These are phyloP conservation scores for Scedosporium apiospermum DNA, from an alignment of 2,329 filamentous ascomycete species.

Conservation along the genomic window DNA sequence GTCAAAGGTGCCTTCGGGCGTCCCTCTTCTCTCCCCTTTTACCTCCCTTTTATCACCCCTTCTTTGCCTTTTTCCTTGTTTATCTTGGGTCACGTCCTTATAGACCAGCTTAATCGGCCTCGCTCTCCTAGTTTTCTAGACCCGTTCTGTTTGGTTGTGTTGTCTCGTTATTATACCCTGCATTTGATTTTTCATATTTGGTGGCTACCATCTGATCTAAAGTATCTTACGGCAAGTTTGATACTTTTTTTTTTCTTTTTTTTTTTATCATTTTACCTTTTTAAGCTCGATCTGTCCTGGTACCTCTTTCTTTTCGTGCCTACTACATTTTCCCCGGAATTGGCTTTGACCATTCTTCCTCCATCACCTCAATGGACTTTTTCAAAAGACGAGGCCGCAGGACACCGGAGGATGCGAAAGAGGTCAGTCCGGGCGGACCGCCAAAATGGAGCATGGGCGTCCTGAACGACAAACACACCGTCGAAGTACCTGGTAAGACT, in stretches of 20 bases:
- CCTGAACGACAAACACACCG: constrained; percentile 67
- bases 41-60: too few species aligned
- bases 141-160: too few species aligned
- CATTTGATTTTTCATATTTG: too few species aligned
- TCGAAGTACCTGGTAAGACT: constrained; percentile 72
- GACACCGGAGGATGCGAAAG: background rate
- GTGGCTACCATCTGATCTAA: too few species aligned
- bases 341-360: background rate
- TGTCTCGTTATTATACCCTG: too few species aligned
- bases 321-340: background rate
- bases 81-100: too few species aligned
- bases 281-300: background rate
- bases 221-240: too few species aligned
- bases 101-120: too few species aligned
- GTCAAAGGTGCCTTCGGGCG: background rate
- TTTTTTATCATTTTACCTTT: too few species aligned
- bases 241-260: background rate
- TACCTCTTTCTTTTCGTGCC: background rate
- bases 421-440: constrained; percentile 8
- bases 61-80: too few species aligned
- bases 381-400: background rate
- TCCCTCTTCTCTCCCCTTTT: background rate
- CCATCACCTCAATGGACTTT: background rate
- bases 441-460: constrained; percentile 64
- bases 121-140: too few species aligned